Percentiles rank a stretch among this genome's conserved stretches.
Conservation (phyloP, 2,329 filamentous ascomycete species). For the Penicillium sclerotigenum region DNA sequence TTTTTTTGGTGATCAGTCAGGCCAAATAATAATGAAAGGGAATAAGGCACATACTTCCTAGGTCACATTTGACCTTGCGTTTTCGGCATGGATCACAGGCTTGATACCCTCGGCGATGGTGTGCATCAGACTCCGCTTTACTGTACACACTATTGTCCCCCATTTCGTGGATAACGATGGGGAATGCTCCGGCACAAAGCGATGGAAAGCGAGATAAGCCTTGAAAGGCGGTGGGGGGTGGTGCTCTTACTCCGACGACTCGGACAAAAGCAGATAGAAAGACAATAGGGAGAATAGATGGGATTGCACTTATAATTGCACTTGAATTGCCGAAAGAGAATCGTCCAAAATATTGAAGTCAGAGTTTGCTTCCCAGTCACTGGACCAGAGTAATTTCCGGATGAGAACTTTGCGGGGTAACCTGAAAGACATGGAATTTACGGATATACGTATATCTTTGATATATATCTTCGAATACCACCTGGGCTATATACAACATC, state of each 20-base stretch:
- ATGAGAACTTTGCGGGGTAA: constrained; percentile 32
- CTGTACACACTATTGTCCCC: constrained; percentile 20
- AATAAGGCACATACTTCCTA: constrained; percentile 41
- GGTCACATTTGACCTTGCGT: constrained; percentile 50
- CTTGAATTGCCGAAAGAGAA: not conserved
- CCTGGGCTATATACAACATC: too few species aligned
- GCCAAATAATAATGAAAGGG: constrained; percentile 7
- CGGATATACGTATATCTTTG: not conserved
- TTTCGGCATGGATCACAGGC: constrained; percentile 50
- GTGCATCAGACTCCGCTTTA: constrained; percentile 35
- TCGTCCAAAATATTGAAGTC: not conserved
- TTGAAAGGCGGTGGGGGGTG: constrained; percentile 35
- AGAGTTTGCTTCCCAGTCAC: not conserved
- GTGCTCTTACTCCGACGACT: constrained; percentile 17
- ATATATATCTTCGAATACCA: not conserved
- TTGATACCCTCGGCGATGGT: constrained; percentile 49
- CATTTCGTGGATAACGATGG: constrained; percentile 25
- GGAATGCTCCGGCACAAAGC: constrained; percentile 25
- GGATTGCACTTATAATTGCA: not conserved
- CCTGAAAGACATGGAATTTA: not conserved
- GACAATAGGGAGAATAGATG: not conserved
- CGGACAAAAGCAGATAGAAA: not conserved
- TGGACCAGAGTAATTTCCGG: constrained; percentile 18
- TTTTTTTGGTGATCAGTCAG: constrained; percentile 16
- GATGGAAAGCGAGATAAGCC: constrained; percentile 42